Conservation (phyloP, 2,329 filamentous ascomycete species). For the Penicillium sumatraense region DNA sequence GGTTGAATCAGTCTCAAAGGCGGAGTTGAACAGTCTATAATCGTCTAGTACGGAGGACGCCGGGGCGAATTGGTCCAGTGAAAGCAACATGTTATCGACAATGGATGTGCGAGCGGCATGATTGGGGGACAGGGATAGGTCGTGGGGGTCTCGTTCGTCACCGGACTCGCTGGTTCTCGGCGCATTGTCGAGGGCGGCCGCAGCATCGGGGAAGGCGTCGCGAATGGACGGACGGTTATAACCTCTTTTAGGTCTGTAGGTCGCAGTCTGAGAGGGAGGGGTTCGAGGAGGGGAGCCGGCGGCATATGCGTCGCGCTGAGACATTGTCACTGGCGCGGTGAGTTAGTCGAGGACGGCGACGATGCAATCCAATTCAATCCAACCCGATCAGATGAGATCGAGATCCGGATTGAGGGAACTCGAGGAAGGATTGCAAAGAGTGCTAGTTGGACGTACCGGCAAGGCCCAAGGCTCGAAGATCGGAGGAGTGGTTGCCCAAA, state of each 20-base stretch:
- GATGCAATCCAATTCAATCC: background rate
- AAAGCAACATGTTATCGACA: slow-evolving; percentile 93
- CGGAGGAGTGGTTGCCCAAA: slow-evolving; percentile 14
- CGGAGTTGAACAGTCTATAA: slow-evolving; percentile 45
- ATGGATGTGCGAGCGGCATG: slow-evolving; percentile 86
- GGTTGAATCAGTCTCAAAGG: slow-evolving; percentile 42
- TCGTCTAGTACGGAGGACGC: slow-evolving; percentile 41
- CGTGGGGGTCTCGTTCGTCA: slow-evolving; percentile 63
- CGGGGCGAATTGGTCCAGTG: slow-evolving; percentile 76
- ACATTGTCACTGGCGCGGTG: slow-evolving; percentile 27
- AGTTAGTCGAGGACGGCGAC: slow-evolving; percentile 12
- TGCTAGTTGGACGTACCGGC: slow-evolving; percentile 15
- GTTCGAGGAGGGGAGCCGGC: slow-evolving; percentile 45
- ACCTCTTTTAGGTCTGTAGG: slow-evolving; percentile 35
- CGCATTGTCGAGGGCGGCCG: slow-evolving; percentile 36
- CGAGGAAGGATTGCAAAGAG: background rate
- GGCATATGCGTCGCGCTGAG: slow-evolving; percentile 31
- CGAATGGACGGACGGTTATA: slow-evolving; percentile 41
- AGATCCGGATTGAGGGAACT: background rate
- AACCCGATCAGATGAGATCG: too few species aligned
- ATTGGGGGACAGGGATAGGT: slow-evolving; percentile 77
- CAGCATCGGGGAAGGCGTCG: slow-evolving; percentile 47
- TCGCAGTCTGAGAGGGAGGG: slow-evolving; percentile 42
- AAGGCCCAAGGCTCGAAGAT: slow-evolving; percentile 12
- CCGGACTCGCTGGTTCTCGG: slow-evolving; percentile 40